Evolutionary conservation across 495 filamentous ascomycete genomes (phyloP).

Genomic region (Podospora anserina): DNA sequence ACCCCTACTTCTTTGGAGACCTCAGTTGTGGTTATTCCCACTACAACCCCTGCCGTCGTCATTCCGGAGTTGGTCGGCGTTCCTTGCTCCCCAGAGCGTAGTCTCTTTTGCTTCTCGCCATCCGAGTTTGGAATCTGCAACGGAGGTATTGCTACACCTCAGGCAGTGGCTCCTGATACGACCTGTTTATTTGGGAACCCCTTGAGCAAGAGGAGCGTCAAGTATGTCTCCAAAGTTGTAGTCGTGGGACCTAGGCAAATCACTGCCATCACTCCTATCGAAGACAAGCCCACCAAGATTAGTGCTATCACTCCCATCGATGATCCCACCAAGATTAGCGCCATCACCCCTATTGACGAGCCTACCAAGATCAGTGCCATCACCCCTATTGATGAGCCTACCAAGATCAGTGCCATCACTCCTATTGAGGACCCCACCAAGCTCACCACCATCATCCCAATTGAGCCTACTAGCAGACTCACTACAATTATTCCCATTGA

Average conservation of each 20-base stretch:
- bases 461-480: background rate
- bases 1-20: background rate
- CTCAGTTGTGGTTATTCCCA: background rate
- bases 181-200: slow-evolving; percentile 15
- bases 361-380: background rate
- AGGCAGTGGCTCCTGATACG: slow-evolving; percentile 21
- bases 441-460: background rate
- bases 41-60: background rate
- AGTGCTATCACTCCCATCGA: background rate
- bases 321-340: background rate
- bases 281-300: background rate
- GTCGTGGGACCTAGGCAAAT: background rate
- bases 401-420: background rate
- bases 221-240: slow-evolving; percentile 11
- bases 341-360: background rate
- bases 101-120: slow-evolving; percentile 20
- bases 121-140: slow-evolving; percentile 23
- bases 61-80: background rate
- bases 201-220: slow-evolving; percentile 9
- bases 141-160: slow-evolving; percentile 16
- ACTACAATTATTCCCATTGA: background rate
- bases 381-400: too few species aligned
- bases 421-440: background rate
- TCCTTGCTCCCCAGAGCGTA: slow-evolving; percentile 19
- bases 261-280: background rate